Percentiles rank a stretch among this genome's conserved stretches.
These are phyloP conservation scores for Arabis hirsuta DNA, from an alignment of 345 rosid species.

Conservation along the genomic window DNA sequence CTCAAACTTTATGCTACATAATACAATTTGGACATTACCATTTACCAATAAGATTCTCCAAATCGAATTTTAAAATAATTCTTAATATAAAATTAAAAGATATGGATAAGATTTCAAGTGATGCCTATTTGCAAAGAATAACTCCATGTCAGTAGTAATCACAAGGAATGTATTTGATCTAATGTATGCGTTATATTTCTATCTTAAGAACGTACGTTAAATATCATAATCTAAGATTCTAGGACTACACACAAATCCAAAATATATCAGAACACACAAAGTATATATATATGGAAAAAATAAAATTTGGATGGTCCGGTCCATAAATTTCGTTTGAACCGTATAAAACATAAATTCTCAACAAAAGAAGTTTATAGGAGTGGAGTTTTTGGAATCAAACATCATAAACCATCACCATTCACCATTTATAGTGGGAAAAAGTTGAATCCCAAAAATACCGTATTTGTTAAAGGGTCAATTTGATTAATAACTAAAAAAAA, in stretches of 20 bases:
- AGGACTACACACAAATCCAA: no score
- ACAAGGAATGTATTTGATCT: not conserved
- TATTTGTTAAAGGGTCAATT: not conserved
- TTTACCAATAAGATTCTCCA: conserved; percentile 14
- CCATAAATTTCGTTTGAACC: not conserved
- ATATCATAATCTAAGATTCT: not conserved
- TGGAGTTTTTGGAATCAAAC: conserved; percentile 3
- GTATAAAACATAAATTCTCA: not conserved
- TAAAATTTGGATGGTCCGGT: no score
- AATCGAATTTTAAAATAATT: not conserved
- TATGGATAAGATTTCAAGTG: conserved; percentile 18
- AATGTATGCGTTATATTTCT: not conserved
- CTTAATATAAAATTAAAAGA: conserved; percentile 9
- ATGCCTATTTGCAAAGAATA: conserved; percentile 24
- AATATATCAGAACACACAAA: no score
- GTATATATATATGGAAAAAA: no score
- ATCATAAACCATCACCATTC: not conserved
- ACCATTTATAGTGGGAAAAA: not conserved
- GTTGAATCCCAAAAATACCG: not conserved
- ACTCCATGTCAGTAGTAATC: conserved; percentile 12
- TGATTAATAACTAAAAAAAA: no score
- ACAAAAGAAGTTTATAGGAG: not conserved
- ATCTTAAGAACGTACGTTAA: not conserved
- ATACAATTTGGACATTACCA: conserved; percentile 19
- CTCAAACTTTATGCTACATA: conserved; percentile 6